Base-by-base conservation (phyloP, 768 basidiomycete species). In the Termitomyces sp. region DNA sequence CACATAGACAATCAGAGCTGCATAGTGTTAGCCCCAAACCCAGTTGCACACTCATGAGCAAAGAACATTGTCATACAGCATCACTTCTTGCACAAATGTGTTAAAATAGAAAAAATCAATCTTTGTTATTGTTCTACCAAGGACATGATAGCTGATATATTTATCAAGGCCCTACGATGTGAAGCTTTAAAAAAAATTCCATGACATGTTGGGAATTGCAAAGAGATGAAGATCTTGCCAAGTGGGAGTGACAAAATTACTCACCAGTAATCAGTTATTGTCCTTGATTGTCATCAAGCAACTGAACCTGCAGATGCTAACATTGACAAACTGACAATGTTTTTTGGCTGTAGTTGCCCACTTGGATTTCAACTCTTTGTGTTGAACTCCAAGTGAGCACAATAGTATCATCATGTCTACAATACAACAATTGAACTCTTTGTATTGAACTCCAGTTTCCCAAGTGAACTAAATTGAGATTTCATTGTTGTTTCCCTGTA, bases 1-100 rank as follows among this genome's bases (percentile, higher is more conserved):
- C 50, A 52, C 23, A 39, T n/a, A 3, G 46, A 58, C 19, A 52
- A 52, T 21, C 51, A 57, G 39, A 49, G 56, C n/a, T 57, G 47
- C 30, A 57, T 51, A 14, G 40, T 41, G 16, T 25, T 57, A 17
- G 28, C 51, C 1, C 21, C 12, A 12, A 49, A 49, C 19, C 46
- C 27, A 1, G 28, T 46, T 5, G 2, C 14, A 14, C 48, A 57
- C 27, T 39, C 56, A 16, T 16, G 41, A 11, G 35, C 56, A 3
- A 51, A 57, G 30, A 48, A 57, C 32, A 51, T 57, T 16, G 47
- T 35, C 16, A 56, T 56, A 3, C 14, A 16, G 14, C 35, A 14
- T 14, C 35, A 37, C 5, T 37, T 37, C 35, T 16, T 37, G 3
- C 16, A 14, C 12, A 16, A 37, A 37, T 14, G 12, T 3, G 12